Conservation (phyloP, 768 basidiomycete genomes). For the Macrolepiota albuminosa region DNA sequence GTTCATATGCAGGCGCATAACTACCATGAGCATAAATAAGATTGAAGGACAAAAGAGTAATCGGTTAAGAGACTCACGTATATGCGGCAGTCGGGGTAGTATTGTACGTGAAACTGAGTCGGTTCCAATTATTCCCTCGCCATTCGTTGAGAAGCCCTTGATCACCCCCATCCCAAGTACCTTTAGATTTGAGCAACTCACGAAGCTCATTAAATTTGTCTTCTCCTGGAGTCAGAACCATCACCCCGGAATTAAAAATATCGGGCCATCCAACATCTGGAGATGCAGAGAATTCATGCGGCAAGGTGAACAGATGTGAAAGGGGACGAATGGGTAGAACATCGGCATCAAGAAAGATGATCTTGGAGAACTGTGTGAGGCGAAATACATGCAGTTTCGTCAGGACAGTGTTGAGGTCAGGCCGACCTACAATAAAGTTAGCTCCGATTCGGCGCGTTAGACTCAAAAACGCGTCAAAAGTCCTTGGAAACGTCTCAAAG, state of each 20-base stretch:
- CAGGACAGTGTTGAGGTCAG: constrained; percentile 88
- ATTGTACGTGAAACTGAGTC: constrained; percentile 96
- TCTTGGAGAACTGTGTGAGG: constrained; percentile 77
- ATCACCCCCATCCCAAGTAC: constrained; percentile 98
- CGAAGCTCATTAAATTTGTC: constrained; percentile 78
- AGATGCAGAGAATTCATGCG: constrained; percentile 85
- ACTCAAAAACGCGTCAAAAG: constrained; percentile 4
- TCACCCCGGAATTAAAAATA: constrained; percentile 96
- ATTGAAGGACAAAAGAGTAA: constrained; percentile 19
- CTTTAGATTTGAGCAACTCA: constrained; percentile 67
- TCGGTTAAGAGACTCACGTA: constrained; percentile 56
- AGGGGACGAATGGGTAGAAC: constrained; percentile 84
- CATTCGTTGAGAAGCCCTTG: constrained; percentile 97
- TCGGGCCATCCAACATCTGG: constrained; percentile 99
- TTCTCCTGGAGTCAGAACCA: constrained; percentile 79
- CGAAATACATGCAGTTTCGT: constrained; percentile 97
- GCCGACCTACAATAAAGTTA: constrained; percentile 62
- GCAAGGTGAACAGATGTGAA: constrained; percentile 84
- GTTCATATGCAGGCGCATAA: constrained; percentile 95
- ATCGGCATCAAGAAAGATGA: constrained; percentile 92
- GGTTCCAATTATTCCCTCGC: constrained; percentile 82
- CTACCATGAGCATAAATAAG: constrained; percentile 36
- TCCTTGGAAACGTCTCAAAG: background rate
- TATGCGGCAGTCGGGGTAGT: constrained; percentile 97
- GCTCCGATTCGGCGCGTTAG: background rate